Percentiles rank a stretch among this genome's conserved stretches.
Evolutionary conservation across 73 alveolate genomes (phyloP).

Genomic region (Paramecium sexaurelia): DNA sequence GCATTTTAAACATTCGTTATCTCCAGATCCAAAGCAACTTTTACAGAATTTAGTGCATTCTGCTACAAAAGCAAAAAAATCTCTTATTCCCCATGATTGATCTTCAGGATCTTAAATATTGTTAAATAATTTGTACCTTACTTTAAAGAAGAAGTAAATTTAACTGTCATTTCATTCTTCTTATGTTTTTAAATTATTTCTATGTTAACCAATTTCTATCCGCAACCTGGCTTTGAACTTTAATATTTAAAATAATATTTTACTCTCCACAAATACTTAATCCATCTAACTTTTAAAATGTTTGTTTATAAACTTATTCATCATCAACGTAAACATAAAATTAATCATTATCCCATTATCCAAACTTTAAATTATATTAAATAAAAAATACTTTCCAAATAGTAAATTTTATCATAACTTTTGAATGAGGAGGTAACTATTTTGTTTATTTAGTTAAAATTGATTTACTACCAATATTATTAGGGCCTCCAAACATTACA

Average conservation of each 20-base stretch:
- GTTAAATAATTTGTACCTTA: neutral
- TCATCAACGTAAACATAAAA: neutral
- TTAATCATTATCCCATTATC: conserved; percentile 43
- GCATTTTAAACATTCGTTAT: conserved; percentile 17
- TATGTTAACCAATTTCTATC: neutral
- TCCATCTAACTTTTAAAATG: conserved; percentile 31
- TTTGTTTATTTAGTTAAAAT: neutral
- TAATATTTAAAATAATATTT: neutral
- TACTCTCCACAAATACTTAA: conserved; percentile 32
- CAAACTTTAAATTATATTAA: neutral
- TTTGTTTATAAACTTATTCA: neutral
- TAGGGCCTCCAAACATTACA: conserved; percentile 40
- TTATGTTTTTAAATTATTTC: conserved; percentile 27
- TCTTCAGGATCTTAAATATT: conserved; percentile 37
- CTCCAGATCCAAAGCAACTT: conserved; percentile 17
- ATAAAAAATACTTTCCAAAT: neutral
- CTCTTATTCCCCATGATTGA: conserved; percentile 56
- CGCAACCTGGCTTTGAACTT: conserved; percentile 19
- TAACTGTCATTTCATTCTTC: neutral
- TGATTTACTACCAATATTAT: neutral
- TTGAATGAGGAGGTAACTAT: conserved; percentile 12
- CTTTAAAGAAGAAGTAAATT: conserved; percentile 1
- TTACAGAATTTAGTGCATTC: conserved; percentile 38
- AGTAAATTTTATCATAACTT: conserved; percentile 19
- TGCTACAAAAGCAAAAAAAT: conserved; percentile 19